Evolutionary conservation across 2,329 filamentous ascomycete genomes (phyloP), one percentile per base, ranked within the genome.

Genomic region (Colletotrichum melonis): DNA sequence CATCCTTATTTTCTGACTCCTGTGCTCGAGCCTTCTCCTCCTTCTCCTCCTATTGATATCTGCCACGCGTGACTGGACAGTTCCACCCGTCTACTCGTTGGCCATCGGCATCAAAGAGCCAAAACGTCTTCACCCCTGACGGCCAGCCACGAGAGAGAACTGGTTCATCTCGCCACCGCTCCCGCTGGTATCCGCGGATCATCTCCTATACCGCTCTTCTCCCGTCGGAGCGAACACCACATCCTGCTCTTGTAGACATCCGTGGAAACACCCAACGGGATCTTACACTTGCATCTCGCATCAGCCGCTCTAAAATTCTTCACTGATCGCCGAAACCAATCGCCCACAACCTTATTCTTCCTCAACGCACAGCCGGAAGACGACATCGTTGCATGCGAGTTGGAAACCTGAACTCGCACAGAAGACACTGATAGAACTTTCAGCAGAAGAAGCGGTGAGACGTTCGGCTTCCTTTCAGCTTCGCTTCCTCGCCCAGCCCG

Each of bases 381-480:
- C 72, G 63, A 73, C 72, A 73, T 73, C 69, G 52, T 72, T 72
- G 58, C 63, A 42, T 68, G 32, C 42, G 42, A 68, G 63, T 68
- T 64, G 69, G 67, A 54, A 67, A 32, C 30, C 30, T 9, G 30
- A 42, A 19, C 38, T 52, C 62, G n/a, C 26, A 28, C 72, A 35
- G 62, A 54, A 63, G 63, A 60, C 52, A 55, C 42, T 11, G 57
- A 58, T 57, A 72, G 49, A 74, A 56, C 38, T 26, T 32, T 26
- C 38, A 38, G 42, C 46, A 24, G 52, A 68, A 72, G 49, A 56
- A 68, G 68, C 68, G 68, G 69, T 72, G 72, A 72, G 56, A 46
- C 32, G 26, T 9, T 4, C 30, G 38, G 3, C 46, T 30, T 16
- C 32, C 14, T 52, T 52, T 26, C 52, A 28, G 46, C 19, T 32